A percentile compares a stretch with the other conserved stretches of the same genome.
Conservation (phyloP, 352 stramenopile species). For the Phytophthora idaei region DNA sequence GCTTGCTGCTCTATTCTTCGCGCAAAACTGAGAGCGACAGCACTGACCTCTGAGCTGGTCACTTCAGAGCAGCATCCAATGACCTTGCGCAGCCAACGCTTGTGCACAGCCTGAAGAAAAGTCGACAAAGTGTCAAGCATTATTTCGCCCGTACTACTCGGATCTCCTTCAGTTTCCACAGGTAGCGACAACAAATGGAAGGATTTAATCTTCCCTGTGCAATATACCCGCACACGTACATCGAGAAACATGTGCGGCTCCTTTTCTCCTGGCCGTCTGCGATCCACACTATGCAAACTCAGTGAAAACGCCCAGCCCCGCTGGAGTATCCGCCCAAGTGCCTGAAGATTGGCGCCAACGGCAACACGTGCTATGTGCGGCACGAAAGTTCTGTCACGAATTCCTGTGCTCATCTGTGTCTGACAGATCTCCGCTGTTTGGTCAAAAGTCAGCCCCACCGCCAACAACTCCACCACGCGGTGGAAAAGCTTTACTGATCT, state of each 20-base stretch:
- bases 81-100: slow-evolving; percentile 25
- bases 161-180: slow-evolving; percentile 3
- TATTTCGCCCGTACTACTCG: slow-evolving; percentile 8
- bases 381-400: slow-evolving; percentile 6
- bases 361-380: slow-evolving; percentile 8
- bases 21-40: slow-evolving; percentile 4
- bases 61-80: slow-evolving; percentile 27
- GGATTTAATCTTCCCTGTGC: slow-evolving; percentile 9
- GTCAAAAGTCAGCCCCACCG: slow-evolving; percentile 26
- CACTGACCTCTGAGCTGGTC: slow-evolving; percentile 1
- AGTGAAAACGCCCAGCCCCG: slow-evolving; percentile 29
- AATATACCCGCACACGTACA: slow-evolving; percentile 16
- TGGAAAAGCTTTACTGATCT: slow-evolving; percentile 13
- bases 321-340: slow-evolving; percentile 16
- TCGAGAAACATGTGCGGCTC: slow-evolving; percentile 21
- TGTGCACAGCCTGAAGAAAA: slow-evolving; percentile 22
- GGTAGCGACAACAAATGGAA: slow-evolving; percentile 28
- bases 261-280: slow-evolving; percentile 6
- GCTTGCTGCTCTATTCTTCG: slow-evolving; percentile 24
- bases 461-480: slow-evolving; percentile 23
- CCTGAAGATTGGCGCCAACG: slow-evolving; percentile 27
- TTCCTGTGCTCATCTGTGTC: neutral
- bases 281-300: slow-evolving; percentile 18
- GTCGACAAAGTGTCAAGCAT: slow-evolving; percentile 24
- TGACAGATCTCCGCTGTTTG: slow-evolving; percentile 26